Percentiles rank a stretch among this genome's conserved stretches.
Conservation (phyloP, 192 early-diverging fungal species). For the Podochytrium sp. region DNA sequence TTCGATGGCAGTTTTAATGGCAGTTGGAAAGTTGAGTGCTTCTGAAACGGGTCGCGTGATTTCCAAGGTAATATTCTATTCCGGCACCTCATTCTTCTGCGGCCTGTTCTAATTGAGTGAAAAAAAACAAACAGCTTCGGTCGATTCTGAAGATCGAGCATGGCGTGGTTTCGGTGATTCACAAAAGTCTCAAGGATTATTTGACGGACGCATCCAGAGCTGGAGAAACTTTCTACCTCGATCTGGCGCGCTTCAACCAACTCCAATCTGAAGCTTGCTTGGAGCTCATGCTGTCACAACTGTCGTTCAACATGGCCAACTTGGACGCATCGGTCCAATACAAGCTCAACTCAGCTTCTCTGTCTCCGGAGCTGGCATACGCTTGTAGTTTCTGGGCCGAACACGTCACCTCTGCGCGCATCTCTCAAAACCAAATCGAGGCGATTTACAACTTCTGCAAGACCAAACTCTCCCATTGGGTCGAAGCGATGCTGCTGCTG, state of each 20-base stretch:
- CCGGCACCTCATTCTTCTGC: background rate
- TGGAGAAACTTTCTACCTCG: background rate
- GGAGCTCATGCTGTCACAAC: background rate
- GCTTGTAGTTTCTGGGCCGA: background rate
- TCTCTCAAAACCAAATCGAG: background rate
- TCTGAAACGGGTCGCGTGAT: background rate
- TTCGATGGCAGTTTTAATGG: background rate
- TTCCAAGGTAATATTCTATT: conserved; percentile 4
- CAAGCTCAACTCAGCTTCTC: background rate
- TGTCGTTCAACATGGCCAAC: background rate
- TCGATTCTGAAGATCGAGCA: conserved; percentile 9
- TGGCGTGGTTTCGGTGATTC: conserved; percentile 5
- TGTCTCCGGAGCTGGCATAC: background rate
- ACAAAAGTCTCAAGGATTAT: conserved; percentile 23
- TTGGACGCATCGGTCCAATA: background rate
- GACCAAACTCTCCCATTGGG: background rate
- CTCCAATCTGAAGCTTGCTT: background rate
- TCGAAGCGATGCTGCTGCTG: background rate
- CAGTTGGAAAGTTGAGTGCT: background rate
- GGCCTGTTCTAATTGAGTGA: background rate
- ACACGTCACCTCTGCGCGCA: background rate
- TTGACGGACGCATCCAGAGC: conserved; percentile 1
- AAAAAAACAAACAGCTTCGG: conserved; percentile 1
- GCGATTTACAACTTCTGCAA: background rate
- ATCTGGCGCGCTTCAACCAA: background rate